Conservation (phyloP, 768 basidiomycete genomes). For the Rhizopogon vesiculosus region DNA sequence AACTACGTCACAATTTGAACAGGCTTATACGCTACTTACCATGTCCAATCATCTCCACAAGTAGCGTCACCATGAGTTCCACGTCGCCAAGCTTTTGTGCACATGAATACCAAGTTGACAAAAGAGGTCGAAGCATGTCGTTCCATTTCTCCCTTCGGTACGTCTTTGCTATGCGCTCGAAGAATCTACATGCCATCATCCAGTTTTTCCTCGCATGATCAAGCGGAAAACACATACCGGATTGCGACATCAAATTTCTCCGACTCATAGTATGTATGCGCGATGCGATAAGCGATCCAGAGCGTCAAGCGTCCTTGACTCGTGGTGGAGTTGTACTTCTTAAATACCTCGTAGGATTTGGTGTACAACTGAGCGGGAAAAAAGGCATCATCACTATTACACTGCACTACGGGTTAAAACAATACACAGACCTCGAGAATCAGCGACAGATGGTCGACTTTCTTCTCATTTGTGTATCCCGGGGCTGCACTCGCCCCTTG, state of each 20-base stretch:
- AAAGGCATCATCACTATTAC: conserved; percentile 4
- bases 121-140: conserved; percentile 65
- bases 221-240: conserved; percentile 43
- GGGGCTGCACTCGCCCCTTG: conserved; percentile 45
- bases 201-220: neutral
- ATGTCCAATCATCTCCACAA: conserved; percentile 80
- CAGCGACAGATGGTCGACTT: conserved; percentile 81
- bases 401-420: neutral
- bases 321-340: conserved; percentile 53
- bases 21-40: conserved; percentile 37
- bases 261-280: conserved; percentile 75
- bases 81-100: conserved; percentile 75
- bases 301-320: conserved; percentile 79
- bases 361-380: conserved; percentile 72
- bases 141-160: conserved; percentile 87
- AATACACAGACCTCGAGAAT: conserved; percentile 65
- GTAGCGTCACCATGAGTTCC: conserved; percentile 67
- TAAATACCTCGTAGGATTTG: conserved; percentile 91
- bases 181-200: conserved; percentile 57
- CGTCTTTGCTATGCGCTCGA: conserved; percentile 85
- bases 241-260: conserved; percentile 86
- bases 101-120: conserved; percentile 79
- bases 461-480: conserved; percentile 85
- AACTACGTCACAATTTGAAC: neutral
- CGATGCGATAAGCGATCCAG: conserved; percentile 91